These are phyloP conservation scores for Dendrobium officinale DNA, from an alignment of 106 monocot genomes.

Conservation along the genomic window DNA sequence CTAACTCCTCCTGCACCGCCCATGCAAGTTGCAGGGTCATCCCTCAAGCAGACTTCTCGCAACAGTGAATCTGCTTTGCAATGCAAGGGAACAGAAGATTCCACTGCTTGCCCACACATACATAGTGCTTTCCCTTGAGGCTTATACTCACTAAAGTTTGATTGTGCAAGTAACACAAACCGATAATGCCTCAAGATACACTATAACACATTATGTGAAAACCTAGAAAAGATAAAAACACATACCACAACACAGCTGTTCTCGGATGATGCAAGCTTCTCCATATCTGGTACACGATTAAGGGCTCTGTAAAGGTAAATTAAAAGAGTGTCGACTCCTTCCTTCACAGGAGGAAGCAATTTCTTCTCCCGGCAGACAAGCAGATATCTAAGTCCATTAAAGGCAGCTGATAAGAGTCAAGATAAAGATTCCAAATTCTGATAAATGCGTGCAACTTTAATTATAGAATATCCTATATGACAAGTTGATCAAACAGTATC, in stretches of 20 bases:
- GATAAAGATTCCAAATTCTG: not conserved
- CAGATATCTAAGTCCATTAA: constrained; percentile 55
- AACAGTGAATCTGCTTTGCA: constrained; percentile 31
- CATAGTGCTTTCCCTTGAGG: constrained; percentile 26
- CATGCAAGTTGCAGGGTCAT: constrained; percentile 55
- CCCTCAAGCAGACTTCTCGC: constrained; percentile 47
- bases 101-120: constrained; percentile 27
- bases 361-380: constrained; percentile 50
- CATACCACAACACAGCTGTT: constrained; percentile 95
- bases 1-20: constrained; percentile 96
- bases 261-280: constrained; percentile 75
- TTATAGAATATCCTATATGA: constrained; percentile 1
- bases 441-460: not conserved
- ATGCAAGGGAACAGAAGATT: constrained; percentile 38
- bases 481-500: not conserved
- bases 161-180: constrained; percentile 14
- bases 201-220: not conserved
- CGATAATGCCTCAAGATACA: constrained; percentile 21
- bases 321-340: constrained; percentile 95
- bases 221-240: constrained; percentile 2
- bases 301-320: constrained; percentile 98
- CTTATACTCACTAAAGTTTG: constrained; percentile 13
- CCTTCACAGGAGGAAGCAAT: constrained; percentile 45
- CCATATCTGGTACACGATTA: constrained; percentile 85
- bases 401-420: not conserved